These are phyloP conservation scores for Monosporascus sp. DNA, from an alignment of 2,329 filamentous ascomycete genomes.

Conservation along the genomic window DNA sequence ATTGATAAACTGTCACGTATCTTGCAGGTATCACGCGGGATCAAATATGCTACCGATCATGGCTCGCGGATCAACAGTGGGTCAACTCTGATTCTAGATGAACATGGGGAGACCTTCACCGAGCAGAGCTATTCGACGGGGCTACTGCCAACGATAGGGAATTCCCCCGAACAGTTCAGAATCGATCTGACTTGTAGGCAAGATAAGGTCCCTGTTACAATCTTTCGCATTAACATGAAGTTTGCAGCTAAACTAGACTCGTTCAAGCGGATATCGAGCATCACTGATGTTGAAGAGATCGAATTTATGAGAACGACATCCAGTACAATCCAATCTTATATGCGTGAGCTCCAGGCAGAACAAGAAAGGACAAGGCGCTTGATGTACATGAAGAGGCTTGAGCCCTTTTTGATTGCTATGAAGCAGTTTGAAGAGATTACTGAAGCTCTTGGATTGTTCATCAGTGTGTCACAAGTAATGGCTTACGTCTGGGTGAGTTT, in stretches of 20 bases:
- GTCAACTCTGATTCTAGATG: neutral
- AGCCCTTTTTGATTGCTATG: conserved; percentile 29
- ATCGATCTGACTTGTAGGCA: neutral
- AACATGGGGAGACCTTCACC: neutral
- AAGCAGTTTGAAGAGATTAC: conserved; percentile 30
- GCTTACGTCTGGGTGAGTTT: conserved; percentile 27
- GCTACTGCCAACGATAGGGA: neutral
- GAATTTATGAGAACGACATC: conserved; percentile 5
- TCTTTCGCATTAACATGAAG: neutral
- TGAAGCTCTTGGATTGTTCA: conserved; percentile 23
- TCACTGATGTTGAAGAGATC: neutral
- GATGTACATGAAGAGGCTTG: conserved; percentile 23
- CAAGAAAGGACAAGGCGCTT: conserved; percentile 19
- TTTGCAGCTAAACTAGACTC: conserved; percentile 1
- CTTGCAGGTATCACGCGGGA: neutral
- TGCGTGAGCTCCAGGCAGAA: conserved; percentile 23
- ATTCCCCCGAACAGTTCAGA: neutral
- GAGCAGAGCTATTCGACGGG: neutral
- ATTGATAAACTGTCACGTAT: conserved; percentile 7
- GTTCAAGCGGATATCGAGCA: neutral
- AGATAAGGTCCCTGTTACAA: neutral
- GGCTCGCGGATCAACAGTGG: neutral
- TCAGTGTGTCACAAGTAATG: conserved; percentile 25
- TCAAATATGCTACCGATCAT: neutral
- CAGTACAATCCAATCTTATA: conserved; percentile 12